Evolutionary conservation across 371 early-diverging fungal species (phyloP).

Genomic region (Mortierella sp.): DNA sequence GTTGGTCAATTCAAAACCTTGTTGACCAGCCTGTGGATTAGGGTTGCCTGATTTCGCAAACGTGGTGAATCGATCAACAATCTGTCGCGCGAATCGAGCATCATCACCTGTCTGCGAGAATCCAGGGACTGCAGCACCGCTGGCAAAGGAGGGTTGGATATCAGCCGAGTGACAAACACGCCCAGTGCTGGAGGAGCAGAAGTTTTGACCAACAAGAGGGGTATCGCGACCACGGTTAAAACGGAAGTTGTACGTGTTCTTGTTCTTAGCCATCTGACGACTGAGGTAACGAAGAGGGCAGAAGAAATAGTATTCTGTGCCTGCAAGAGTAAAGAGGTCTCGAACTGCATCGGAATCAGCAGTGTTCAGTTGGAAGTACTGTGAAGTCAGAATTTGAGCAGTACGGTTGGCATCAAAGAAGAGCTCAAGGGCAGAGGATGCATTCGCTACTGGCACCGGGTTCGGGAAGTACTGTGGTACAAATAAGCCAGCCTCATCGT

Average conservation of each 20-base stretch:
- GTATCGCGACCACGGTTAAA: conserved; percentile 50
- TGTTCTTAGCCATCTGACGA: conserved; percentile 34
- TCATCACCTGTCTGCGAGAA: conserved; percentile 44
- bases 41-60: conserved; percentile 49
- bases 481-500: conserved; percentile 52
- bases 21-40: conserved; percentile 23
- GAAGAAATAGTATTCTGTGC: conserved; percentile 39
- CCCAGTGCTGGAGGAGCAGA: conserved; percentile 36
- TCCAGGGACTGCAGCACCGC: conserved; percentile 33
- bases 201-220: conserved; percentile 34
- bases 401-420: conserved; percentile 32
- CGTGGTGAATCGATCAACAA: conserved; percentile 42
- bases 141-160: conserved; percentile 44
- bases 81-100: conserved; percentile 43
- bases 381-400: conserved; percentile 12
- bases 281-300: conserved; percentile 50
- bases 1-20: conserved; percentile 23
- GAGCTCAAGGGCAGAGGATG: conserved; percentile 11
- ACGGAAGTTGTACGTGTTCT: conserved; percentile 35
- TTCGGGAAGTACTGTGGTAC: conserved; percentile 44
- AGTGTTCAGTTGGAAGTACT: conserved; percentile 13
- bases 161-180: conserved; percentile 45
- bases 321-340: conserved; percentile 28
- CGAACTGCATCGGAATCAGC: conserved; percentile 36
- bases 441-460: conserved; percentile 22